These are phyloP conservation scores for Leersia perrieri DNA, from an alignment of 176 grass and related monocot species.

Conservation along the genomic window DNA sequence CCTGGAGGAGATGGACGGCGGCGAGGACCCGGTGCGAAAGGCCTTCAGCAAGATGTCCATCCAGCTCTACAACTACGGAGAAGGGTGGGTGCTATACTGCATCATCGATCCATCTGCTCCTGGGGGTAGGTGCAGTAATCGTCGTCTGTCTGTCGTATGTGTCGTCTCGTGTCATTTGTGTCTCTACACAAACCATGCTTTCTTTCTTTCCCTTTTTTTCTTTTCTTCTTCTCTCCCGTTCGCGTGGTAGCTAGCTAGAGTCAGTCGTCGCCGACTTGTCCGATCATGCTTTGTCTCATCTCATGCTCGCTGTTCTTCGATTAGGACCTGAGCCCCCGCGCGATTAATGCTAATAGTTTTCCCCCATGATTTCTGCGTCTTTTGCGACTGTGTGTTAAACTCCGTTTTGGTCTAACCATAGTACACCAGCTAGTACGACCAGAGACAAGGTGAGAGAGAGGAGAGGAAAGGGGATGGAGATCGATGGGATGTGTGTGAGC, in stretches of 20 bases:
- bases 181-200: no score
- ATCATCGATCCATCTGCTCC: no score
- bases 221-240: no score
- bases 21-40: slow-evolving; percentile 88
- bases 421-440: neutral
- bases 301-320: slow-evolving; percentile 30
- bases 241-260: neutral
- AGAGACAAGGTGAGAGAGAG: neutral
- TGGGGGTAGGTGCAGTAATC: slow-evolving; percentile 75
- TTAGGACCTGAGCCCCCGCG: slow-evolving; percentile 20
- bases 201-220: no score
- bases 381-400: neutral
- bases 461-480: neutral
- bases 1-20: slow-evolving; percentile 91
- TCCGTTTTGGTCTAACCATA: slow-evolving; percentile 6
- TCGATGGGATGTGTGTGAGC: slow-evolving; percentile 44
- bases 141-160: slow-evolving; percentile 13
- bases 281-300: no score
- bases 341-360: slow-evolving; percentile 26
- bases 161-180: neutral
- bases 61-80: slow-evolving; percentile 99
- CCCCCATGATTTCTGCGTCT: neutral
- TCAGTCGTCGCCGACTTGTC: neutral
- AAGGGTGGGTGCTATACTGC: slow-evolving; percentile 99
- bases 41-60: slow-evolving; percentile 99